Percentiles rank a stretch among this genome's conserved stretches.
Evolutionary conservation across 768 basidiomycete genomes (phyloP).

Genomic region (Erythrobasidium yunnanense): DNA sequence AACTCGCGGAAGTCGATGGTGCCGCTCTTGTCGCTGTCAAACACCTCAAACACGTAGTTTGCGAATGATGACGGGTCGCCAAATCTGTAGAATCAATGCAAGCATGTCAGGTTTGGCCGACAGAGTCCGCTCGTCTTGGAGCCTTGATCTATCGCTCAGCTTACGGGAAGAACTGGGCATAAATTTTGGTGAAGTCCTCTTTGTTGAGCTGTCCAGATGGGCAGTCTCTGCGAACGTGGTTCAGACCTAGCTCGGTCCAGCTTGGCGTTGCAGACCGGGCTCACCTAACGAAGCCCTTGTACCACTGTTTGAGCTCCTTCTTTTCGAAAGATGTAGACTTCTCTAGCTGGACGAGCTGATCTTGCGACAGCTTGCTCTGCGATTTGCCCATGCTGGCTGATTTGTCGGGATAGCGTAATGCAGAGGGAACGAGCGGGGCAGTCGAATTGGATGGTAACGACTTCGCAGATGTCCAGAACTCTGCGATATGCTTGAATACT

Average conservation of each 20-base stretch:
- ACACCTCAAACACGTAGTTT: slow-evolving; percentile 82
- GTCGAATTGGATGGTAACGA: not conserved
- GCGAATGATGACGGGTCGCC: slow-evolving; percentile 95
- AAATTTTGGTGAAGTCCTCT: slow-evolving; percentile 88
- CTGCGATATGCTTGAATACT: too few species aligned
- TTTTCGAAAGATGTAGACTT: slow-evolving; percentile 97
- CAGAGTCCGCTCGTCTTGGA: too few species aligned
- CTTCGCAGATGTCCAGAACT: not conserved
- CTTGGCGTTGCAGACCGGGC: not conserved
- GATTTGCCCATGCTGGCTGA: slow-evolving; percentile 72
- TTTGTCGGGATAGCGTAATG: not conserved
- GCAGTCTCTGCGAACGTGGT: slow-evolving; percentile 57
- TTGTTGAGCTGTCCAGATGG: slow-evolving; percentile 94
- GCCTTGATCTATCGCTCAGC: not conserved
- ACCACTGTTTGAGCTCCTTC: slow-evolving; percentile 96
- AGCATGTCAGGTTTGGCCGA: not conserved
- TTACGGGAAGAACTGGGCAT: slow-evolving; percentile 94
- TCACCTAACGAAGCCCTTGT: slow-evolving; percentile 83
- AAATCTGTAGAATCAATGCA: slow-evolving; percentile 45
- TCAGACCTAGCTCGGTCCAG: not conserved
- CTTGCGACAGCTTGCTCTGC: slow-evolving; percentile 84
- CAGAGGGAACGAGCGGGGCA: not conserved
- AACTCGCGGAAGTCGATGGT: slow-evolving; percentile 99
- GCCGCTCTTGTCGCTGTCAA: slow-evolving; percentile 80
- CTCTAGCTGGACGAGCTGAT: slow-evolving; percentile 87